phyloP scores from a whole-genome alignment of 108 stramenopile genomes.

The Fragilaria crotonensis region DNA sequence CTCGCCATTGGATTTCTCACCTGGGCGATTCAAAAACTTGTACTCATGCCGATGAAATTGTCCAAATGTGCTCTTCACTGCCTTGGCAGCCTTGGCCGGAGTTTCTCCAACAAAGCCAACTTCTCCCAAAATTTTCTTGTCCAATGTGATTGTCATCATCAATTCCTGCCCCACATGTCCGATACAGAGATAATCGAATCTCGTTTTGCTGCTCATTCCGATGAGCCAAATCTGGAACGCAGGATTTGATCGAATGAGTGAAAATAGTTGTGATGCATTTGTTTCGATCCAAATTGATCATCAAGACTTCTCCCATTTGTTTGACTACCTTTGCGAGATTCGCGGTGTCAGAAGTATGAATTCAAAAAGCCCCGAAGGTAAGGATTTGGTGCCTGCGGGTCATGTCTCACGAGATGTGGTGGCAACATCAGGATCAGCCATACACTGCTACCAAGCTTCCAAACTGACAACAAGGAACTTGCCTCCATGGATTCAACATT shows the following conservation, averaged over 20 bases:
- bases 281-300: conserved; percentile 67
- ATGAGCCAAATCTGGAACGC: conserved; percentile 48
- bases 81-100: conserved; percentile 53
- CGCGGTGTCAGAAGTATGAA: conserved; percentile 17
- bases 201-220: conserved; percentile 1
- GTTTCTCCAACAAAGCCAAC: conserved; percentile 37
- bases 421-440: conserved; percentile 73
- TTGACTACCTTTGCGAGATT: too few species aligned
- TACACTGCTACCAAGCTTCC: conserved; percentile 23
- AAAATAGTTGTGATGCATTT: conserved; percentile 62
- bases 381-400: conserved; percentile 50
- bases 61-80: conserved; percentile 29
- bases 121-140: conserved; percentile 60
- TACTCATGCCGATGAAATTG: conserved; percentile 23
- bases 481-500: conserved; percentile 33
- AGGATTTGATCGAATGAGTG: conserved; percentile 14
- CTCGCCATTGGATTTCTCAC: conserved; percentile 6
- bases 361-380: conserved; percentile 65
- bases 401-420: conserved; percentile 57
- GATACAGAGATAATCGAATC: conserved; percentile 3
- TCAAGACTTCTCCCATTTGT: conserved; percentile 68
- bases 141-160: conserved; percentile 61
- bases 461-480: conserved; percentile 10
- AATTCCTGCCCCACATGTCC: conserved; percentile 65
- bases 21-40: conserved; percentile 14